phyloP scores from a whole-genome alignment of 352 stramenopile genomes.

The Hyaloperonospora arabidopsidis region DNA sequence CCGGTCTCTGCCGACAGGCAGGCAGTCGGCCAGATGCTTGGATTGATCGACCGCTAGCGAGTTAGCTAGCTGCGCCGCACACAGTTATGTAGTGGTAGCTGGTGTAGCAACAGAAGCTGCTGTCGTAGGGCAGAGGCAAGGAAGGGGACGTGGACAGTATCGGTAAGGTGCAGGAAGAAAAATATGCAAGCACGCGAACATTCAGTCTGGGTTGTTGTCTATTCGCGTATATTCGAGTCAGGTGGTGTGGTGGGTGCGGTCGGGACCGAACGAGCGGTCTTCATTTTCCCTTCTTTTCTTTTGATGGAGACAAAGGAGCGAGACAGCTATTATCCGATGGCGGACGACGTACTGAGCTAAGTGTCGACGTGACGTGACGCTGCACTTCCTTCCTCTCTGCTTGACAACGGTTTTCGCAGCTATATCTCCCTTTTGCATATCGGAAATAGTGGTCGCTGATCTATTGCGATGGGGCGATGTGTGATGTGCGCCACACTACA shows the following conservation, averaged over 20 bases:
- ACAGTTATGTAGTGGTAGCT: slow-evolving; percentile 7
- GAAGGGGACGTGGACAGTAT: slow-evolving; percentile 17
- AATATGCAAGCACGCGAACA: slow-evolving; percentile 28
- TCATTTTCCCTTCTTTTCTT: no score
- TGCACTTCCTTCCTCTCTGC: no score
- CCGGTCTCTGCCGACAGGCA: not conserved
- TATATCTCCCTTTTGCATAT: no score
- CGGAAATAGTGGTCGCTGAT: no score
- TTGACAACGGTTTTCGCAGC: no score
- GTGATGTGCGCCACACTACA: slow-evolving; percentile 2
- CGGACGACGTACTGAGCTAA: no score
- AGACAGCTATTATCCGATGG: no score
- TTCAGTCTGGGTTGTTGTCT: slow-evolving; percentile 30
- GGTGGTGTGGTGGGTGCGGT: not conserved
- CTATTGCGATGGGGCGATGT: not conserved
- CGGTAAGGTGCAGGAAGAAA: slow-evolving; percentile 26
- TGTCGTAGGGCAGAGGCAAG: slow-evolving; percentile 5
- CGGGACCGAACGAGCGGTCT: not conserved
- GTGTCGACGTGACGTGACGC: no score
- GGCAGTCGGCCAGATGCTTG: not conserved
- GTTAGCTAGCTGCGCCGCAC: not conserved
- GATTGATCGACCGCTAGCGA: not conserved
- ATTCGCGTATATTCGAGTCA: slow-evolving; percentile 17
- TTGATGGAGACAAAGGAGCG: no score
- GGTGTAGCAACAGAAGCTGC: slow-evolving; percentile 4